These are phyloP conservation scores for Colletotrichum tropicale DNA, from an alignment of 2,329 filamentous ascomycete genomes.

Conservation along the genomic window DNA sequence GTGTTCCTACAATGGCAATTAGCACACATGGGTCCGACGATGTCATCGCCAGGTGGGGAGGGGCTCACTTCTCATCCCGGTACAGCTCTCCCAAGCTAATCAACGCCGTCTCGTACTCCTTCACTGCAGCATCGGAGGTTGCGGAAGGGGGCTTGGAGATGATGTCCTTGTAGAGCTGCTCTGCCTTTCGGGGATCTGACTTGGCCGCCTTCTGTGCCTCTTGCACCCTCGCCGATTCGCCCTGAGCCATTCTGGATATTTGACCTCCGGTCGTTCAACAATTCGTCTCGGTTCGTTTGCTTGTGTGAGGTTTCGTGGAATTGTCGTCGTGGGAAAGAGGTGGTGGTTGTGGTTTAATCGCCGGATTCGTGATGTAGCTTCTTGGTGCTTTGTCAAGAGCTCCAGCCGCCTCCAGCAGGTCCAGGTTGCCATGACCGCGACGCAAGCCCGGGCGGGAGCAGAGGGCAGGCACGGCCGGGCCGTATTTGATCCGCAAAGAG, in stretches of 20 bases:
- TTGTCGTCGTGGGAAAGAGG: slow-evolving; percentile 3
- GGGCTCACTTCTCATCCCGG: slow-evolving; percentile 78
- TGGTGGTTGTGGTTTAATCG: neutral
- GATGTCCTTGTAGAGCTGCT: slow-evolving; percentile 87
- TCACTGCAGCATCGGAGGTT: slow-evolving; percentile 81
- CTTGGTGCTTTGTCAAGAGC: slow-evolving; percentile 8
- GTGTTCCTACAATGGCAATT: slow-evolving; percentile 61
- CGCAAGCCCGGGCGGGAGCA: slow-evolving; percentile 4
- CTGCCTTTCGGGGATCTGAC: slow-evolving; percentile 82
- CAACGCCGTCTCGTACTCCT: slow-evolving; percentile 90
- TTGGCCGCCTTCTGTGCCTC: slow-evolving; percentile 87
- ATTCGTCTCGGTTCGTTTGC: neutral
- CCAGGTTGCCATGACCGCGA: slow-evolving; percentile 20
- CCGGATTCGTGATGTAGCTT: slow-evolving; percentile 21
- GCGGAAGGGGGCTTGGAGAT: slow-evolving; percentile 83
- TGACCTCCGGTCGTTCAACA: neutral
- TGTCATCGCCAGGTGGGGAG: slow-evolving; percentile 29
- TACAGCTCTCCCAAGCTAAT: slow-evolving; percentile 92
- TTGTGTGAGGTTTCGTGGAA: neutral
- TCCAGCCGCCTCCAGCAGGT: slow-evolving; percentile 17
- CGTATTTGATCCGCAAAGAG: neutral
- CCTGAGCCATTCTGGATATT: slow-evolving; percentile 54
- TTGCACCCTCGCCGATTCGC: slow-evolving; percentile 72
- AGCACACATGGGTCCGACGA: neutral
- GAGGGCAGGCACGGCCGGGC: slow-evolving; percentile 3